Conservation (phyloP, 1,284 basidiomycete species). For the Inonotus obliquus region DNA sequence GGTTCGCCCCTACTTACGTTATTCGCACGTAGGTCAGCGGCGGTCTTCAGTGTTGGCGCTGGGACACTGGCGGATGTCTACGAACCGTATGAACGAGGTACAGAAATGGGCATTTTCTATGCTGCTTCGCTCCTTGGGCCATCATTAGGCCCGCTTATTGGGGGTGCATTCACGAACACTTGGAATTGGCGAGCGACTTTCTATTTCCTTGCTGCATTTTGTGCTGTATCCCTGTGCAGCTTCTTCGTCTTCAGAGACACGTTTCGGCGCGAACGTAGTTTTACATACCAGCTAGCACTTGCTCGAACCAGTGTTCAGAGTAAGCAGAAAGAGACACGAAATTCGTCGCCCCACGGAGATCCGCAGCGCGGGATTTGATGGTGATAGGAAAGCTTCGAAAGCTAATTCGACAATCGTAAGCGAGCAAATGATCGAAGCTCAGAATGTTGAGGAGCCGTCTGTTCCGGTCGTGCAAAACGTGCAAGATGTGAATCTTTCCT, state of each 20-base stretch:
- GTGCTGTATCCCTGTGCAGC: conserved; percentile 48
- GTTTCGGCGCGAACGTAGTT: conserved; percentile 75
- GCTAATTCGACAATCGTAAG: background rate
- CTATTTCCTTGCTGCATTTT: conserved; percentile 73
- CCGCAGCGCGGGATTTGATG: conserved; percentile 19
- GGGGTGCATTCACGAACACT: conserved; percentile 61
- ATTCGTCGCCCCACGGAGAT: background rate
- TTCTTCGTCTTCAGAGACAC: conserved; percentile 78
- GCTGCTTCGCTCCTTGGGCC: conserved; percentile 57
- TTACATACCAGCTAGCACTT: conserved; percentile 66
- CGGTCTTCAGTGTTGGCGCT: conserved; percentile 75
- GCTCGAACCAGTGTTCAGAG: conserved; percentile 24
- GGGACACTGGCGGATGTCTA: conserved; percentile 82
- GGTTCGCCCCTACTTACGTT: background rate
- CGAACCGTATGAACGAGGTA: conserved; percentile 73
- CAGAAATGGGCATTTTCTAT: conserved; percentile 76
- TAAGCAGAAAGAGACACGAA: conserved; percentile 6
- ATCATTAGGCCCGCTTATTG: conserved; percentile 65
- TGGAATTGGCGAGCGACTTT: conserved; percentile 78
- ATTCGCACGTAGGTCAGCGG: conserved; percentile 52
- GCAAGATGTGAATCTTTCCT: conserved; percentile 40
- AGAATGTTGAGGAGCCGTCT: background rate
- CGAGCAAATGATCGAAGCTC: conserved; percentile 20
- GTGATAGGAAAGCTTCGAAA: conserved; percentile 6
- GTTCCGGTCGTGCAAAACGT: background rate